Percentiles rank a stretch among this genome's conserved stretches.
These are phyloP conservation scores for Phylloporus scabripes DNA, from an alignment of 768 basidiomycete genomes.

Conservation along the genomic window DNA sequence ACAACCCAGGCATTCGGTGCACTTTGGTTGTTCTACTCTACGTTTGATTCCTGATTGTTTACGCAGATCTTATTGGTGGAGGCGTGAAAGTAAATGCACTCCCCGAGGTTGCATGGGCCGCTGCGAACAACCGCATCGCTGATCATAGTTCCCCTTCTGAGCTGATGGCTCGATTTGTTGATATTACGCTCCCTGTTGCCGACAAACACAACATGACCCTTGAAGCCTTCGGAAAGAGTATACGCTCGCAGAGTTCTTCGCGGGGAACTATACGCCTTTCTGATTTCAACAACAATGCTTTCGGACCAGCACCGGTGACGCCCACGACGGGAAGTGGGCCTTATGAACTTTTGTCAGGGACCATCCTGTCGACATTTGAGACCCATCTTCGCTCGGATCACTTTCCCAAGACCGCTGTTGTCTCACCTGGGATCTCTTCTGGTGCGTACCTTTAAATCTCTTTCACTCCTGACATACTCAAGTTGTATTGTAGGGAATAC, in stretches of 20 bases:
- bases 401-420: constrained; percentile 21
- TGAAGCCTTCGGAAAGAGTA: constrained; percentile 35
- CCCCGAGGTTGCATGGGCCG: constrained; percentile 36
- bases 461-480: constrained; percentile 1
- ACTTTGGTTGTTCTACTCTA: neutral
- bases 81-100: constrained; percentile 29
- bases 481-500: constrained; percentile 16
- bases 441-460: neutral
- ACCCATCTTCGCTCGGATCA: constrained; percentile 26
- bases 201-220: constrained; percentile 11
- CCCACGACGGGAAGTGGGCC: constrained; percentile 34
- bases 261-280: constrained; percentile 34
- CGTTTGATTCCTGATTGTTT: constrained; percentile 19
- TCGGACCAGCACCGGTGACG: constrained; percentile 41
- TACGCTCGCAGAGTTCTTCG: constrained; percentile 22
- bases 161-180: constrained; percentile 9
- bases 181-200: constrained; percentile 7
- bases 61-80: constrained; percentile 37
- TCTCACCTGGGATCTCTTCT: constrained; percentile 31
- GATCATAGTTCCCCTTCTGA: constrained; percentile 25
- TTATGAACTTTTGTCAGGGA: constrained; percentile 40
- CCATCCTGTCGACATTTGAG: constrained; percentile 35
- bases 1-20: constrained; percentile 28
- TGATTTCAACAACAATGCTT: constrained; percentile 28
- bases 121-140: constrained; percentile 33